Evolutionary conservation across 768 basidiomycete species (phyloP).

Genomic region (Boletus barrowsii): DNA sequence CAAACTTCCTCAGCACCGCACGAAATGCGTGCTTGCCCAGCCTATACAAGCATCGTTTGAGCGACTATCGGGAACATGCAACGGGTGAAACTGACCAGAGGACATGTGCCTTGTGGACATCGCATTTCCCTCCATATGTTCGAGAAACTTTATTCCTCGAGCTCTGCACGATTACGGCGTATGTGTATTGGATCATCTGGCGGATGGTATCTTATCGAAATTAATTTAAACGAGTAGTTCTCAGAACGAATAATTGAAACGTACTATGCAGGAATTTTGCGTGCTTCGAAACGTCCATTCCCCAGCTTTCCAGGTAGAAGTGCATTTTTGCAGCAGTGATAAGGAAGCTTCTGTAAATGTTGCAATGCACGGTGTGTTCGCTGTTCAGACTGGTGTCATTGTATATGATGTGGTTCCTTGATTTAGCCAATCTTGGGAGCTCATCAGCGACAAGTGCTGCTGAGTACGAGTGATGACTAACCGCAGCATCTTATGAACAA

Average conservation of each 20-base stretch:
- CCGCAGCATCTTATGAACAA: constrained; percentile 74
- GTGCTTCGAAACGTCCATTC: constrained; percentile 41
- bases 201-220: constrained; percentile 53
- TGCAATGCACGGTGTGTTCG: constrained; percentile 58
- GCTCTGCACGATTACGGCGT: constrained; percentile 49
- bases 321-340: constrained; percentile 86
- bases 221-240: background rate
- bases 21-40: constrained; percentile 80
- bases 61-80: background rate
- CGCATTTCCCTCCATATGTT: constrained; percentile 37
- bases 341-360: constrained; percentile 85
- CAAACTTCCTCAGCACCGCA: constrained; percentile 54
- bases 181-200: constrained; percentile 57
- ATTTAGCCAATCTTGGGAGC: constrained; percentile 57
- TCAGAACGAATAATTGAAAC: constrained; percentile 15
- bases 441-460: constrained; percentile 2
- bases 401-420: constrained; percentile 77
- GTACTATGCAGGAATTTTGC: constrained; percentile 54
- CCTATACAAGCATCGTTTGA: constrained; percentile 42
- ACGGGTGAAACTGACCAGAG: constrained; percentile 51
- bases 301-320: constrained; percentile 69
- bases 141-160: constrained; percentile 39
- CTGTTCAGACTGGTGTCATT: constrained; percentile 72
- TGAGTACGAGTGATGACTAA: constrained; percentile 34
- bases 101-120: constrained; percentile 48